These are phyloP conservation scores for Colletotrichum tanaceti DNA, from an alignment of 2,329 filamentous ascomycete species.

Conservation along the genomic window DNA sequence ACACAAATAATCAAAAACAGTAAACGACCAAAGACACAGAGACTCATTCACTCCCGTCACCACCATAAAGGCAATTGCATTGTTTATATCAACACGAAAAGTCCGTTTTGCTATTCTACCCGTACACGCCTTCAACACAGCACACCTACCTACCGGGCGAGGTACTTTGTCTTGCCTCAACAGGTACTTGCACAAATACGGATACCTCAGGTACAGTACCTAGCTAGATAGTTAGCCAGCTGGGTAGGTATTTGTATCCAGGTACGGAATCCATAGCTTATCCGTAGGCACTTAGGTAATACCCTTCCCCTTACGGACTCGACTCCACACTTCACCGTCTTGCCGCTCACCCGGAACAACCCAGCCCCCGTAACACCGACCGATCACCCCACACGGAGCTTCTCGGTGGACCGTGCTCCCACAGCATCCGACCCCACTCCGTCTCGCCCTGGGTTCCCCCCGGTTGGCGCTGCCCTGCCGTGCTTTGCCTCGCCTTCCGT, in stretches of 20 bases:
- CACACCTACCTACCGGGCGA: no score
- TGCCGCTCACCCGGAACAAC: slow-evolving; percentile 6
- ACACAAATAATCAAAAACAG: neutral
- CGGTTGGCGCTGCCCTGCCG: slow-evolving; percentile 18
- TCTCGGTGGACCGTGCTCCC: slow-evolving; percentile 26
- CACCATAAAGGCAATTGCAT: accelerated
- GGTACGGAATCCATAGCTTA: no score
- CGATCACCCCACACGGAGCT: neutral
- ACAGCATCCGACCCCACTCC: slow-evolving; percentile 26
- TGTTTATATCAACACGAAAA: neutral
- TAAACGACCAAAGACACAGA: no score
- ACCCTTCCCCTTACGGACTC: neutral
- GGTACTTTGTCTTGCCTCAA: slow-evolving; percentile 4
- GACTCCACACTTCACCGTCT: neutral
- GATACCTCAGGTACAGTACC: neutral
- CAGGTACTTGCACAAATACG: neutral
- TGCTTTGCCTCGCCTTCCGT: slow-evolving; percentile 20
- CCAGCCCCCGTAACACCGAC: neutral
- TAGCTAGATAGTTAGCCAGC: no score
- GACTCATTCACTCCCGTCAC: no score
- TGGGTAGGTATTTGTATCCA: no score
- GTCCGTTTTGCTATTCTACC: no score
- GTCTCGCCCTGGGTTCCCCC: slow-evolving; percentile 15
- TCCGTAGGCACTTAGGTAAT: no score
- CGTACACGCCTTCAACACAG: no score